Conservation (phyloP, 768 basidiomycete genomes). For the Mycena albidolilacea region DNA sequence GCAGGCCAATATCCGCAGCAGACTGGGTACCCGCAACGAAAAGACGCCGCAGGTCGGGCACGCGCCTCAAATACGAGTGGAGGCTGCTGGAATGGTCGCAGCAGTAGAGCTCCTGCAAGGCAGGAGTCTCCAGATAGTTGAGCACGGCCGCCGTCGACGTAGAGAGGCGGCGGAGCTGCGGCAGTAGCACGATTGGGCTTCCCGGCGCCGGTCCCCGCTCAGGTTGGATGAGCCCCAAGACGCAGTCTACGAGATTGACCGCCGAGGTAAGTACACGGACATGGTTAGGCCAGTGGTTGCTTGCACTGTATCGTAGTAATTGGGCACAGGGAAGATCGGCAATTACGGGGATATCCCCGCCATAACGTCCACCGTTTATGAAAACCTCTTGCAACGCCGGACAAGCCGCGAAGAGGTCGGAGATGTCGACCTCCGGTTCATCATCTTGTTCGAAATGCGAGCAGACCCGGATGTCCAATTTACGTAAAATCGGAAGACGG, state of each 20-base stretch:
- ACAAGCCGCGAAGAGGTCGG: slow-evolving; percentile 7
- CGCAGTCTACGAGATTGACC: slow-evolving; percentile 25
- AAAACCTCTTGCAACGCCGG: not conserved
- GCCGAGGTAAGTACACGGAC: not conserved
- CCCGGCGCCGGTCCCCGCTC: not conserved
- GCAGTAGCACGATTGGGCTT: not conserved
- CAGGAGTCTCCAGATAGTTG: slow-evolving; percentile 4
- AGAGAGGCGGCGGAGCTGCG: slow-evolving; percentile 21
- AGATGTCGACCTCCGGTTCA: not conserved
- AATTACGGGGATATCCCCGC: not conserved
- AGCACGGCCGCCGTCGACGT: not conserved
- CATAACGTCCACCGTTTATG: not conserved
- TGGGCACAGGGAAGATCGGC: slow-evolving; percentile 2
- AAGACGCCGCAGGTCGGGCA: slow-evolving; percentile 13
- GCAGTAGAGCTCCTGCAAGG: slow-evolving; percentile 2
- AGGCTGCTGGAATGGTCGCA: slow-evolving; percentile 1
- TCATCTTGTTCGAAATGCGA: not conserved
- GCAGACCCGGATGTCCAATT: not conserved
- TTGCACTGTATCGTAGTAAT: slow-evolving; percentile 1
- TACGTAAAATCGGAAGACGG: not conserved
- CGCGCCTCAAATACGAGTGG: not conserved
- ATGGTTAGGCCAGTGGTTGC: not conserved
- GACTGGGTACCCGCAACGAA: not conserved
- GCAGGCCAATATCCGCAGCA: not conserved
- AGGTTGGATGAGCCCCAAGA: not conserved